Evolutionary conservation across 306 rosid species (phyloP).

Genomic region (Ormosia semicastrata): DNA sequence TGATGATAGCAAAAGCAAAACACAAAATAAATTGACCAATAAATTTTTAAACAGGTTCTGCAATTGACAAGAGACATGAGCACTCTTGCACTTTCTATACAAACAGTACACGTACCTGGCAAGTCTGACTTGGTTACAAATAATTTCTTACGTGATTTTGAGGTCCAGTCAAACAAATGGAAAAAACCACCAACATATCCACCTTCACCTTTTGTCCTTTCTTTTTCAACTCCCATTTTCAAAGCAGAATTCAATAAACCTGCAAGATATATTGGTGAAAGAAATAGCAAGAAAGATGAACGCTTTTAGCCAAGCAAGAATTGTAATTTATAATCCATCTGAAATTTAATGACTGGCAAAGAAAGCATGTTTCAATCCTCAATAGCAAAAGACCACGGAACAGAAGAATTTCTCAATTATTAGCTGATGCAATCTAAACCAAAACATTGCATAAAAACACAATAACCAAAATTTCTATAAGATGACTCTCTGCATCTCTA

Average conservation of each 20-base stretch:
- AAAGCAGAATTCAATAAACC: conserved; percentile 31
- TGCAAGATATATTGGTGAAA: conserved; percentile 15
- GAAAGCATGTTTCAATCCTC: not conserved
- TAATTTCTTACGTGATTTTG: conserved; percentile 75
- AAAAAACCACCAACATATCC: conserved; percentile 72
- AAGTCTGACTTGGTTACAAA: conserved; percentile 58
- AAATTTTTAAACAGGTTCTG: not conserved
- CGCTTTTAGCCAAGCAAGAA: conserved; percentile 5
- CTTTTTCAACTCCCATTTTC: conserved; percentile 70
- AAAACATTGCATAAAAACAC: not conserved
- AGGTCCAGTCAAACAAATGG: conserved; percentile 79
- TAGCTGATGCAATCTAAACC: not conserved
- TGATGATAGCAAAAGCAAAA: conserved; percentile 20
- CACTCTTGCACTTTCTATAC: not conserved
- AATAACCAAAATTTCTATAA: not conserved
- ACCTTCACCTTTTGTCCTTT: conserved; percentile 52
- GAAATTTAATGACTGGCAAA: not conserved
- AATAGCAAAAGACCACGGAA: not conserved
- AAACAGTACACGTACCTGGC: conserved; percentile 45
- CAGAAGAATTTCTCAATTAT: not conserved
- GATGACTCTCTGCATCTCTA: too few relatives aligned
- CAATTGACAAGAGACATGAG: not conserved
- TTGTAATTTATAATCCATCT: conserved; percentile 24
- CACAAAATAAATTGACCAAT: conserved; percentile 15
- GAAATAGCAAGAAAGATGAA: conserved; percentile 1